Conservation (phyloP, 805 yeast genomes). For the Wickerhamiella spandovensis region DNA sequence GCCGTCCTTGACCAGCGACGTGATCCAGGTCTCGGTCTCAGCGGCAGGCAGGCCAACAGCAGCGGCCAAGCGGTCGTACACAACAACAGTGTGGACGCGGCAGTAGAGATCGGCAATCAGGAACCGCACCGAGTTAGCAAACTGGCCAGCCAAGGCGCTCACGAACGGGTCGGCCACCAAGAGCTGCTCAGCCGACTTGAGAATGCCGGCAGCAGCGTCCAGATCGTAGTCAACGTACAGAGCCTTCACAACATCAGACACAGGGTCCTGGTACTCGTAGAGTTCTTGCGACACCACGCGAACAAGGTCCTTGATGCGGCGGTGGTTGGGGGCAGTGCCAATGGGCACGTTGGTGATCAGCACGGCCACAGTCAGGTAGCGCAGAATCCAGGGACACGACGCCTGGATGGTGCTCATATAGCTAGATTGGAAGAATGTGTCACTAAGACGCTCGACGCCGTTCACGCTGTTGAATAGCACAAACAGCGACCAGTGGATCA, state of each 20-base stretch:
- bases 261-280: constrained; percentile 54
- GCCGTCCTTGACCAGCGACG: constrained; percentile 35
- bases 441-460: constrained; percentile 42
- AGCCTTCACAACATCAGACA: constrained; percentile 42
- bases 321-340: constrained; percentile 23
- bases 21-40: constrained; percentile 40
- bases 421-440: constrained; percentile 44
- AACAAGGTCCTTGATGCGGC: constrained; percentile 44
- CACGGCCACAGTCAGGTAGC: constrained; percentile 54
- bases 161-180: constrained; percentile 47
- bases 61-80: constrained; percentile 33
- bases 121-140: constrained; percentile 36
- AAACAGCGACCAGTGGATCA: constrained; percentile 57
- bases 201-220: constrained; percentile 36
- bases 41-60: constrained; percentile 33
- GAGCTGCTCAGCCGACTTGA: constrained; percentile 35
- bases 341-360: constrained; percentile 16
- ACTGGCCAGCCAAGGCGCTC: constrained; percentile 28
- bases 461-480: constrained; percentile 42
- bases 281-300: constrained; percentile 46
- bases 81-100: constrained; percentile 39
- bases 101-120: constrained; percentile 41
- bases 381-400: constrained; percentile 55
- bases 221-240: constrained; percentile 48
- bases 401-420: constrained; percentile 57